These are phyloP conservation scores for Trichoderma polysporum DNA, from an alignment of 2,329 filamentous ascomycete species.

Conservation along the genomic window DNA sequence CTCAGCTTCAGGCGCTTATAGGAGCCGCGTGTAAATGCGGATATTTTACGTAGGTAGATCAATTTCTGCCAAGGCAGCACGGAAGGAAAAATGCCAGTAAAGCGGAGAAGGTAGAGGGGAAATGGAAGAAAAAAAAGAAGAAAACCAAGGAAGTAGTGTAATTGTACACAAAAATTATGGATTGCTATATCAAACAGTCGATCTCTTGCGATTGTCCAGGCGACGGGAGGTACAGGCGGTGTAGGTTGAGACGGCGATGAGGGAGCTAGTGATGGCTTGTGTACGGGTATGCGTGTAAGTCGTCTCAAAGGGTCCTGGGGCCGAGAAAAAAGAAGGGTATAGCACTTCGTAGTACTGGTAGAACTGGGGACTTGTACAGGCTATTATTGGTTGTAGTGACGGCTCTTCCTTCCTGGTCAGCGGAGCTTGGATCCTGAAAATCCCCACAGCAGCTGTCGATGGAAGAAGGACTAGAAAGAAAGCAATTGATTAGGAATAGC, in stretches of 20 bases:
- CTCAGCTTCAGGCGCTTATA: conserved; percentile 11
- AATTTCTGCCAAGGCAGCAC: conserved; percentile 5
- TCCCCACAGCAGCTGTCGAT: background rate
- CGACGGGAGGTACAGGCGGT: conserved; percentile 19
- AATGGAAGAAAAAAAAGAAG: background rate
- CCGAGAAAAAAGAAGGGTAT: background rate
- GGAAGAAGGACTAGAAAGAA: background rate
- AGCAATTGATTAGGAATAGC: conserved; percentile 8
- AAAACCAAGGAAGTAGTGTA: background rate
- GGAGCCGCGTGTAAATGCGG: conserved; percentile 11
- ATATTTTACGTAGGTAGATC: background rate
- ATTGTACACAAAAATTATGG: background rate
- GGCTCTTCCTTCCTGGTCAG: background rate
- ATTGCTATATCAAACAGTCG: background rate
- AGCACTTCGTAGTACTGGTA: background rate
- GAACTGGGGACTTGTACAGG: background rate
- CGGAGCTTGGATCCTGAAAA: background rate
- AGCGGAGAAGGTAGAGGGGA: background rate
- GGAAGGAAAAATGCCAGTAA: too few relatives aligned
- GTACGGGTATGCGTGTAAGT: background rate
- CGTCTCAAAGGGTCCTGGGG: background rate
- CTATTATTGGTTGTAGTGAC: background rate
- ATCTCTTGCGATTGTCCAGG: conserved; percentile 16
- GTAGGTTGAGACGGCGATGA: conserved; percentile 6
- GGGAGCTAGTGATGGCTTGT: background rate